Evolutionary conservation across 192 early-diverging fungal species (phyloP).

Genomic region (Coemansia sp.): DNA sequence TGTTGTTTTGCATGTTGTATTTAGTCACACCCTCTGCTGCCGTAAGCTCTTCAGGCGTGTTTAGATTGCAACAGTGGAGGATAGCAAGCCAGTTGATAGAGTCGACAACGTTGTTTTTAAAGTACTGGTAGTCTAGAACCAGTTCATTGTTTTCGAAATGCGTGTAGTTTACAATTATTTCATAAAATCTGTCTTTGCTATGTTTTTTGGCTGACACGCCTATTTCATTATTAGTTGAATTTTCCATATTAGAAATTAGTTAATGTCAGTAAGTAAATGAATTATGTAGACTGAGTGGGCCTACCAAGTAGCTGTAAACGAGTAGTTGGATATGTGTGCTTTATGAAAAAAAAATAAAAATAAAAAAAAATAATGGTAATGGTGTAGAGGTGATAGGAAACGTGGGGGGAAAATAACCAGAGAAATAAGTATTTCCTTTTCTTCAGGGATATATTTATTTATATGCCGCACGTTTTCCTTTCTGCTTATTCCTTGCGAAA

Average conservation of each 20-base stretch:
- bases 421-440: too few relatives aligned
- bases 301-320: too few relatives aligned
- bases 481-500: too few relatives aligned
- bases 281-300: not conserved
- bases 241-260: not conserved
- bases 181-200: not conserved
- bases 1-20: not conserved
- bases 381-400: too few relatives aligned
- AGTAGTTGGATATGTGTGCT: too few relatives aligned
- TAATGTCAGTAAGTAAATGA: not conserved
- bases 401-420: too few relatives aligned
- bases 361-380: too few relatives aligned
- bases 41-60: not conserved
- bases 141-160: not conserved
- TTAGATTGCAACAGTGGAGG: not conserved
- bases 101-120: constrained; percentile 3
- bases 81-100: constrained; percentile 4
- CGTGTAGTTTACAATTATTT: constrained; percentile 1
- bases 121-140: constrained; percentile 1
- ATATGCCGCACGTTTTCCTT: too few relatives aligned
- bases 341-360: too few relatives aligned
- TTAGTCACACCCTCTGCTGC: not conserved
- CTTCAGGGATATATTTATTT: too few relatives aligned
- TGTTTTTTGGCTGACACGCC: not conserved
- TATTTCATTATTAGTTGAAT: not conserved